Evolutionary conservation across 169 alveolate genomes (phyloP), one percentile per base, ranked within the genome.

Genomic region (Cryptosporidium parvum): DNA sequence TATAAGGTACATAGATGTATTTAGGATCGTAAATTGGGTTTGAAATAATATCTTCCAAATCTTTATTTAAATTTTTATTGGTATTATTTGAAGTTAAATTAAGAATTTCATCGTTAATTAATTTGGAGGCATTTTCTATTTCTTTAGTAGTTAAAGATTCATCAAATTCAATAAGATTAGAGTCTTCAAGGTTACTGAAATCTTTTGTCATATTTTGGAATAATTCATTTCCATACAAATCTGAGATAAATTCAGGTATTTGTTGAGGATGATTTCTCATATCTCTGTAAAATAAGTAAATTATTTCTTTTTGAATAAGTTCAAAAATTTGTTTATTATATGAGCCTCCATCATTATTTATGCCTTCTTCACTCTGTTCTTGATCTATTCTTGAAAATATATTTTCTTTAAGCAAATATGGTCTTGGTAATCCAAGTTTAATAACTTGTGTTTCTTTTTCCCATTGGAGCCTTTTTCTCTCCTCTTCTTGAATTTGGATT

Each of bases 1-100:
- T 80, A 45, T 72, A 85, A 5, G 94, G 94, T 23, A 70, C 85
- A 56, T 73, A 92, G 23, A 92, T 71, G 23, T 80, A 80, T 51
- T 80, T 80, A 4, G 89, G 89, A 80, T 65, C 21, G 18, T 65
- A 80, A 8, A 80, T 29, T 1, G 73, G 39, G 39, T 80, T 80
- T 44, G 48, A 23, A 44, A 80, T 21, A 5, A 26, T 2, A 8
- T 51, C 69, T 29, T 35, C 52, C 44, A 42, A 37, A 37, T 62
- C 52, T 16, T 21, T 37, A 16, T 29, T 51, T 10, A 26, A 14
- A 14, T 23, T 33, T 12, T n/a, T n/a, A 29, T 37, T 42, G 23
- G n/a, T 12, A 9, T 39, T 23, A 12, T 73, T 72, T 16, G 48
- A 1, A 16, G 9, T 39, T 14, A 80, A 23, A 1, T 26, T 42